phyloP scores from a whole-genome alignment of 495 filamentous ascomycete species.

The Pyrenula massariospora region DNA sequence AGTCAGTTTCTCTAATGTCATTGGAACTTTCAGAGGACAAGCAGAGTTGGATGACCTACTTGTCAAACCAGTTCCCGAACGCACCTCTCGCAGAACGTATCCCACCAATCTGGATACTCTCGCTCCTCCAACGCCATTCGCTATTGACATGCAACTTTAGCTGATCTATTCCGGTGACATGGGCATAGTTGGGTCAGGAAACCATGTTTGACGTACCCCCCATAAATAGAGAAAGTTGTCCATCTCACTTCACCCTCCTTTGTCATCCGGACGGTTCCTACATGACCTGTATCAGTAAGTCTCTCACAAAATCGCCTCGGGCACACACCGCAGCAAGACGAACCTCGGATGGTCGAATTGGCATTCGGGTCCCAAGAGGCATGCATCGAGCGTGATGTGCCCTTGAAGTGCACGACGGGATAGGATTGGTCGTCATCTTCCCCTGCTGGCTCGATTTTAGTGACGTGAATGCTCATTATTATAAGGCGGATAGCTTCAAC shows the following conservation, averaged over 20 bases:
- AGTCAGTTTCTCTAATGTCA: no score
- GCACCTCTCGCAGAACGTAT: slow-evolving; percentile 43
- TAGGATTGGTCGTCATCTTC: slow-evolving; percentile 34
- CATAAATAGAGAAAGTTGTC: slow-evolving; percentile 51
- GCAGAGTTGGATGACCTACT: slow-evolving; percentile 32
- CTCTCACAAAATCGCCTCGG: neutral
- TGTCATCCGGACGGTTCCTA: slow-evolving; percentile 43
- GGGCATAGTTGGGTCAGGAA: no score
- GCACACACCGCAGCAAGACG: slow-evolving; percentile 1
- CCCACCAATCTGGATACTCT: slow-evolving; percentile 55
- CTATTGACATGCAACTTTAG: slow-evolving; percentile 2
- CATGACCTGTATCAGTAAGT: neutral
- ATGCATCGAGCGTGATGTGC: slow-evolving; percentile 40
- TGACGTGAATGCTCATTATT: slow-evolving; percentile 44
- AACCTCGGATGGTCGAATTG: slow-evolving; percentile 37
- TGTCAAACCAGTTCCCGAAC: slow-evolving; percentile 57
- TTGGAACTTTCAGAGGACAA: no score
- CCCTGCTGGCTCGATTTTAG: slow-evolving; percentile 35
- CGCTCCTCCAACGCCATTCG: slow-evolving; percentile 52
- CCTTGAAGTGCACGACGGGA: slow-evolving; percentile 48
- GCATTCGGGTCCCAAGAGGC: slow-evolving; percentile 48
- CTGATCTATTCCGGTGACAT: no score
- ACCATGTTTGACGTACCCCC: slow-evolving; percentile 23
- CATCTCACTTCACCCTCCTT: slow-evolving; percentile 53
- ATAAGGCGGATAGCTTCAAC: slow-evolving; percentile 55